Percentiles rank a stretch among this genome's conserved stretches.
Evolutionary conservation across 2,329 filamentous ascomycete species (phyloP).

Genomic region (Pyrenochaeta sp.): DNA sequence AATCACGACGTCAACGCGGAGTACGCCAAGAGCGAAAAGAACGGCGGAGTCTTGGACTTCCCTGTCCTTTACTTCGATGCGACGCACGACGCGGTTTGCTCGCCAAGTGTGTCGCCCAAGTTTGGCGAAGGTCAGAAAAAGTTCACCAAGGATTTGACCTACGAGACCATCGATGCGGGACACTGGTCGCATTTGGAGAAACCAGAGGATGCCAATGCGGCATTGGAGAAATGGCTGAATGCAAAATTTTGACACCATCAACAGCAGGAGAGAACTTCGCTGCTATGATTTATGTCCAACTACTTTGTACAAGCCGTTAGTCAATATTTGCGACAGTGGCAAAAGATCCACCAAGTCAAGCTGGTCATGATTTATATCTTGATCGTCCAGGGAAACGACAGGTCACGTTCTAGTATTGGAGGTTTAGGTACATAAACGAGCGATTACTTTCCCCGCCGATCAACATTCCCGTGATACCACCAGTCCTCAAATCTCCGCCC

Average conservation of each 20-base stretch:
- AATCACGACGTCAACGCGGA: constrained; percentile 54
- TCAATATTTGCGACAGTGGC: not conserved
- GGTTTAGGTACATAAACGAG: not conserved
- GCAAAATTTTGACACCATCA: no score
- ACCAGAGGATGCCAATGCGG: no score
- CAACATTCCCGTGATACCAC: not conserved
- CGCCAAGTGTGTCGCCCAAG: constrained; percentile 16
- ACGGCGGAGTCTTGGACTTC: constrained; percentile 43
- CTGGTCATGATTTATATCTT: not conserved
- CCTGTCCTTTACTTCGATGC: constrained; percentile 53
- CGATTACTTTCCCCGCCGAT: not conserved
- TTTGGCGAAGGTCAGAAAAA: no score
- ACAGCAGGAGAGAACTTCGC: no score
- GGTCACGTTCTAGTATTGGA: not conserved
- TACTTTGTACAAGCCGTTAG: no score
- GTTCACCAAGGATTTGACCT: no score
- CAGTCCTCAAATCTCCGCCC: not conserved
- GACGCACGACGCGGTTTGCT: constrained; percentile 49
- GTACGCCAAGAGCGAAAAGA: constrained; percentile 52
- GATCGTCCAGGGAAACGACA: not conserved
- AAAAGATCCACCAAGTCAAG: not conserved
- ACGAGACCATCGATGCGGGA: no score
- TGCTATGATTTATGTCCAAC: no score
- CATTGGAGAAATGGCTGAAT: no score
- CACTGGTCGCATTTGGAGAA: no score